Base-by-base conservation (phyloP, 2,329 filamentous ascomycete genomes). In the Trichoderma sp. region DNA sequence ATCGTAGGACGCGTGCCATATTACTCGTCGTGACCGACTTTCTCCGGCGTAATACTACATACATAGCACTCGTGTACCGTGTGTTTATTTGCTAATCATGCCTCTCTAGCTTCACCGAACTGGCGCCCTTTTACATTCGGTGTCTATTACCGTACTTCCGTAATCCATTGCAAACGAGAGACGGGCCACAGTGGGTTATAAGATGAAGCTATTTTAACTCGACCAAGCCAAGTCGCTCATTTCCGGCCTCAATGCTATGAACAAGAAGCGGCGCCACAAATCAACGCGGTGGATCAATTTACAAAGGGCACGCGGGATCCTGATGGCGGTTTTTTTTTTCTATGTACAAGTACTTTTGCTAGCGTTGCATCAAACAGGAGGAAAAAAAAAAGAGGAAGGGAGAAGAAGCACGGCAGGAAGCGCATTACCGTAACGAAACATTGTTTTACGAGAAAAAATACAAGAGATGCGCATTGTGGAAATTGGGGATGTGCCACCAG, bases 401-500 rank as follows among this genome's bases (percentile, higher is more conserved):
- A 22, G 13, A 27, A 35, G 39, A 37, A 25, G 58, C 42, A 63
- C 59, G 59, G 59, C 42, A 39, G 15, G 35, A 48, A 29, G n/a
- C 27, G 13, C 27, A 56, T 65, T 35, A 48, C 48, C 48, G 19
- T 35, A 56, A 34, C 37, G 52, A 57, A 64, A 39, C 61, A 64
- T 48, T 45, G 25, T 64, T 29, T 54, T 64, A 22, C 42, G 42
- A 59, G 29, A 52, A 39, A 50, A 7, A 22, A 19, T 32, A 25
- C 34, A 34, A 25, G 9, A 22, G 9, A 17, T n/a, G 15, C 22
- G 6, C 39, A 35, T 50, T 50, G 57, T 52, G 56, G 64, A 67
- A 61, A 67, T 67, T 67, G 64, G 48, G 64, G 34, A 58, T 42
- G 64, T 67, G 45, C 45, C 64, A 61, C 64, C 32, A 35, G 54